Base-by-base conservation (phyloP, 768 basidiomycete species). In the Panaeolus papilionaceus region DNA sequence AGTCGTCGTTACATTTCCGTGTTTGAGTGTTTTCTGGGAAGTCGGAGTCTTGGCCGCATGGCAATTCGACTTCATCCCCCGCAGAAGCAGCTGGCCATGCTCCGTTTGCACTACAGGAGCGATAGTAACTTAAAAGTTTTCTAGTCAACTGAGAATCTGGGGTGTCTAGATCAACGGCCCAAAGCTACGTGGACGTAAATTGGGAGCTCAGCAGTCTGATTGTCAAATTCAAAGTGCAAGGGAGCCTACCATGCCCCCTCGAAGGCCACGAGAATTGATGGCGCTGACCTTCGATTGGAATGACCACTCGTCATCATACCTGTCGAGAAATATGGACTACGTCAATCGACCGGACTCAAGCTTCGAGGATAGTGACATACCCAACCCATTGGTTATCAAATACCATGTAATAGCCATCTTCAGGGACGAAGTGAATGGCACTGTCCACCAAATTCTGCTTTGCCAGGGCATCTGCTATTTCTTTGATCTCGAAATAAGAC, bases 371-470 rank as follows among this genome's bases (percentile, higher is more conserved):
- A 33, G 33, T 33, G 33, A 58, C 54, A 28, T 58, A 58, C 54
- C 54, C 54, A 58, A 58, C 54, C 54, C 54, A 58, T 58, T 58
- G 54, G 33, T 58, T 58, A 37, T 58, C 54, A n/a, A 58, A 58
- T 12, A 37, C 20, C 54, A 58, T 58, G 54, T 58, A 58, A 37
- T 58, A 58, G 9, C 54, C 54, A 37, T 58, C 16, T 58, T 23
- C 26, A 18, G 54, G 4, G 16, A 23, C 54, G 33, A 33, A 58
- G 4, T 23, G 14, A 16, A 58, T 37, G 33, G 54, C 54, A 58
- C 54, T 58, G 14, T 58, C 14, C 12, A 9, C 54, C 6, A 58
- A 28, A 16, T 58, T 58, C 14, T 58, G 54, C 20, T 9, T 9
- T 1, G 54, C 54, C 12, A 58, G 54, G 11, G 54, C 28, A 16